Evolutionary conservation across 768 basidiomycete species (phyloP).

Genomic region (Leccinellum albellum): DNA sequence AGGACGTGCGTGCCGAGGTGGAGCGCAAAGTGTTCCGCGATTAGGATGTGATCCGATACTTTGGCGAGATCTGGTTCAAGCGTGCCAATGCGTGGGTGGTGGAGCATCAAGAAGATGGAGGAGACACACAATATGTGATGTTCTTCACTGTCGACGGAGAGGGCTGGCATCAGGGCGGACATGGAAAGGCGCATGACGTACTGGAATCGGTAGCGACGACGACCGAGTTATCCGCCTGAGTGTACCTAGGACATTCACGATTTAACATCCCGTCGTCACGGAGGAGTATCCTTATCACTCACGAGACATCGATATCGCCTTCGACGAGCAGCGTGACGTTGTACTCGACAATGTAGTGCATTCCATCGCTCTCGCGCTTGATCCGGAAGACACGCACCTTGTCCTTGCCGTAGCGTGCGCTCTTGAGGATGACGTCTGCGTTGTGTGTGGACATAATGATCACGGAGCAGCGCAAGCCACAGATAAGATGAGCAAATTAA

Average conservation of each 20-base stretch:
- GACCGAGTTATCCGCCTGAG: constrained; percentile 81
- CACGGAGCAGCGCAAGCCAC: neutral
- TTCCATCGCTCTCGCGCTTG: constrained; percentile 56
- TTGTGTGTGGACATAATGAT: constrained; percentile 27
- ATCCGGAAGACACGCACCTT: constrained; percentile 83
- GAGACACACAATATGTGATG: constrained; percentile 53
- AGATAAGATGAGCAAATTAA: neutral
- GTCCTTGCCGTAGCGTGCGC: constrained; percentile 83
- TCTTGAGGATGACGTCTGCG: constrained; percentile 31
- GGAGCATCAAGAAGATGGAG: neutral
- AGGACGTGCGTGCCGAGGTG: constrained; percentile 84
- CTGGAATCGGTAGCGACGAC: constrained; percentile 92
- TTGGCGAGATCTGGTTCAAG: constrained; percentile 77
- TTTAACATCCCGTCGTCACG: neutral
- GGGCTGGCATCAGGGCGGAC: neutral
- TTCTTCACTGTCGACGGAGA: constrained; percentile 51
- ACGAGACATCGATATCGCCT: constrained; percentile 79
- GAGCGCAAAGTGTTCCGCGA: constrained; percentile 81
- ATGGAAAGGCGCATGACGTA: constrained; percentile 35
- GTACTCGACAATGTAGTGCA: constrained; percentile 82
- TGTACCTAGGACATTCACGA: constrained; percentile 52
- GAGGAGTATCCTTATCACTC: constrained; percentile 4
- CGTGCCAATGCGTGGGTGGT: neutral
- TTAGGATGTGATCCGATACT: constrained; percentile 80
- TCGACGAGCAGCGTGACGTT: constrained; percentile 77